Percentiles rank a stretch among this genome's conserved stretches.
Conservation (phyloP, 2,329 filamentous ascomycete species). For the Pseudonectria buxi region DNA sequence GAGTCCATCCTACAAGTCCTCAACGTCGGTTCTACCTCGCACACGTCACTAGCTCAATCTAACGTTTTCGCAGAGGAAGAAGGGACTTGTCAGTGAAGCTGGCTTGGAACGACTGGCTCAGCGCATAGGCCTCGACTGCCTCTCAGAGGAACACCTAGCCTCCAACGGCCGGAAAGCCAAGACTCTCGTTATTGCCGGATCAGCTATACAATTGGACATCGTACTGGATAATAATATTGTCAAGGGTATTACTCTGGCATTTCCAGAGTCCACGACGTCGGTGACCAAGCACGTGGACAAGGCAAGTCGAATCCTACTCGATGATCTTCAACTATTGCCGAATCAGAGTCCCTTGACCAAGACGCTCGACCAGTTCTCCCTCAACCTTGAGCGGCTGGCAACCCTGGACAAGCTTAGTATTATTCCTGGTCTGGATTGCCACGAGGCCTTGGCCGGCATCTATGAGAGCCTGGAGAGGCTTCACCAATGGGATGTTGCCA, state of each 20-base stretch:
- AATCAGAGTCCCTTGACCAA: constrained; percentile 62
- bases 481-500: constrained; percentile 63
- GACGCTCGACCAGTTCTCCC: constrained; percentile 61
- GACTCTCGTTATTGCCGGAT: constrained; percentile 56
- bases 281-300: constrained; percentile 54
- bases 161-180: constrained; percentile 42
- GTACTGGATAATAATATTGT: constrained; percentile 56
- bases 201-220: constrained; percentile 55
- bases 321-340: constrained; percentile 54
- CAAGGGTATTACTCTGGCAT: constrained; percentile 54
- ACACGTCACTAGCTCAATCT: not conserved
- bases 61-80: constrained; percentile 30
- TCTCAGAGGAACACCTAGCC: constrained; percentile 49
- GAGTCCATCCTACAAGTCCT: constrained; percentile 45
- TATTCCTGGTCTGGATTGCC: constrained; percentile 63
- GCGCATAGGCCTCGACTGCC: constrained; percentile 57
- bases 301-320: constrained; percentile 58
- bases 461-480: constrained; percentile 63
- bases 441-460: constrained; percentile 68
- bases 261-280: constrained; percentile 52
- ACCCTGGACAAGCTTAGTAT: constrained; percentile 65
- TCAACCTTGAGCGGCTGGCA: constrained; percentile 64
- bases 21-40: constrained; percentile 31
- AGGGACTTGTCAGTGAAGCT: constrained; percentile 65
- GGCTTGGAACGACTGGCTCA: constrained; percentile 66